These are phyloP conservation scores for Ustilago trichophora DNA, from an alignment of 1,284 basidiomycete species.

Conservation along the genomic window DNA sequence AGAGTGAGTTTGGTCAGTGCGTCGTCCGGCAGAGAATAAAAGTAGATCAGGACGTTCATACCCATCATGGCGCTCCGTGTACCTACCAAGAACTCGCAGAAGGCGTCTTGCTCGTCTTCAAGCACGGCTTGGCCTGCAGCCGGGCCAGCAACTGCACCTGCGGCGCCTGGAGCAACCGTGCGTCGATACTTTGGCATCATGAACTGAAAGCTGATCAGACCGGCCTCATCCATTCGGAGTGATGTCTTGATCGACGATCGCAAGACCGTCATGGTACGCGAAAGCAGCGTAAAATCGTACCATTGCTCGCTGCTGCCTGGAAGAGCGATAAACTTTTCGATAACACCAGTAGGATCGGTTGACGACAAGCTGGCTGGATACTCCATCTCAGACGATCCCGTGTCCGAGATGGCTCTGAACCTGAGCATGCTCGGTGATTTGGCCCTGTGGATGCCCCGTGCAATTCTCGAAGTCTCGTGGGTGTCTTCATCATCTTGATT, in stretches of 20 bases:
- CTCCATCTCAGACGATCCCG: slow-evolving; percentile 46
- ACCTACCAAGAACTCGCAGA: slow-evolving; percentile 55
- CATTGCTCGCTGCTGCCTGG: slow-evolving; percentile 34
- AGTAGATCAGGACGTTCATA: too few species aligned
- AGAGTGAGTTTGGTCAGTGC: too few species aligned
- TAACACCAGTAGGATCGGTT: slow-evolving; percentile 40
- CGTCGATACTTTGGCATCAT: slow-evolving; percentile 55
- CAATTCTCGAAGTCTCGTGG: neutral
- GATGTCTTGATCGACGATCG: slow-evolving; percentile 55
- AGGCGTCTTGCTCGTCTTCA: slow-evolving; percentile 51
- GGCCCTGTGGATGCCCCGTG: neutral
- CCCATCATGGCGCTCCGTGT: too few species aligned
- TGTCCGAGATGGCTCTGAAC: slow-evolving; percentile 38
- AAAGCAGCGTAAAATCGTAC: slow-evolving; percentile 45
- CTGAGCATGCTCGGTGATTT: slow-evolving; percentile 26
- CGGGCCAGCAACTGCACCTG: neutral
- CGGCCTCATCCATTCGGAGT: slow-evolving; percentile 52
- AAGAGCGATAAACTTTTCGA: slow-evolving; percentile 47
- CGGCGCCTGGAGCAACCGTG: neutral
- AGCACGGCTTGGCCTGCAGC: slow-evolving; percentile 27
- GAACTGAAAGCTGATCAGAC: slow-evolving; percentile 59
- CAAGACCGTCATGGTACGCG: slow-evolving; percentile 47
- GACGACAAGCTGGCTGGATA: slow-evolving; percentile 44
- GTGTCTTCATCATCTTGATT: neutral
- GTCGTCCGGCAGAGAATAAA: too few species aligned